Conservation (phyloP, 2,329 filamentous ascomycete species). For the Neoarthrinium moseri region DNA sequence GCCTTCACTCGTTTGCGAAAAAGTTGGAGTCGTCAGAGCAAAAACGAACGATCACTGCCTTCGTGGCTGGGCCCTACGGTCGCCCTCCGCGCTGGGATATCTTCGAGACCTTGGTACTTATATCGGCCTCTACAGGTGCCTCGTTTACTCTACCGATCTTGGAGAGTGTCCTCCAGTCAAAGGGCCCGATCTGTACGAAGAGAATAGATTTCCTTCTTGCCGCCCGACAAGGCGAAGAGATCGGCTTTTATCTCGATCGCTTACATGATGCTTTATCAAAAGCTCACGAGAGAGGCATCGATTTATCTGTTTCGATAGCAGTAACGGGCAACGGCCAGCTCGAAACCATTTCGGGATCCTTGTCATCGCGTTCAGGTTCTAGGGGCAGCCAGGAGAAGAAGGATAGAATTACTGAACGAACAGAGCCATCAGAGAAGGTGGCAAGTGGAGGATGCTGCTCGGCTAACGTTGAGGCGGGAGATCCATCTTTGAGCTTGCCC, state of each 20-base stretch:
- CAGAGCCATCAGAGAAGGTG: constrained; percentile 7
- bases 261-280: constrained; percentile 43
- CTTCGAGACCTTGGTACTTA: constrained; percentile 58
- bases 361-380: constrained; percentile 15
- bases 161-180: constrained; percentile 48
- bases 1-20: constrained; percentile 46
- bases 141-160: constrained; percentile 61
- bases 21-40: constrained; percentile 29
- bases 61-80: constrained; percentile 58
- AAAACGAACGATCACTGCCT: constrained; percentile 37
- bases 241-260: constrained; percentile 53
- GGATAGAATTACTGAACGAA: constrained; percentile 7
- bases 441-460: constrained; percentile 23
- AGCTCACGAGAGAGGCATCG: constrained; percentile 43
- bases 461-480: background rate
- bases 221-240: constrained; percentile 50
- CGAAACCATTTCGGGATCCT: constrained; percentile 14
- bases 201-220: constrained; percentile 53
- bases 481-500: background rate
- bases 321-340: constrained; percentile 42
- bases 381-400: constrained; percentile 22
- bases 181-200: constrained; percentile 44
- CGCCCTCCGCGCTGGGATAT: constrained; percentile 54
- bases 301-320: constrained; percentile 52
- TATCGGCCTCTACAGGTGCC: constrained; percentile 62